Base-by-base conservation (phyloP, 1,139 yeast species). In the Kodamaea ohmeri region DNA sequence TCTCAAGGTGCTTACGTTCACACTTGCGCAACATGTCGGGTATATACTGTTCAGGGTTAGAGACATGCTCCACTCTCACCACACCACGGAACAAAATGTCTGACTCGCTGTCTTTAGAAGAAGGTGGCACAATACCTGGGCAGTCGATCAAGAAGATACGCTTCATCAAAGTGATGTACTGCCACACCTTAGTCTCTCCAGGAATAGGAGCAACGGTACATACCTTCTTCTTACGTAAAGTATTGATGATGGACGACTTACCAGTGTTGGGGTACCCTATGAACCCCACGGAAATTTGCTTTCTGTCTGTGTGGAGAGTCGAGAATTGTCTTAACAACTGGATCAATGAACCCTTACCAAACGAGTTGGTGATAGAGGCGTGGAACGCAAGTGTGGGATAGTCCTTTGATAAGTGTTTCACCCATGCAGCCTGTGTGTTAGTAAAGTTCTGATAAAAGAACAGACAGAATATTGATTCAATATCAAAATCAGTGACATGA, bases 181-280 rank as follows among this genome's bases (percentile, higher is more conserved):
- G 98, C 98, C 98, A 92, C 32, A 92, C 97, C 65, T 92, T 92
- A 33, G 98, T 92, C 60, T 92, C 98, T 59, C 98, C 98, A 21
- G 98, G 98, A 53, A 92, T 89, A 35, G 98, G 98, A 2, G 98
- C 98, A 36, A 92, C 97, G 34, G 78, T 83, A 67, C 98, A 94
- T 32, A 92, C 98, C 69, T 92, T 92, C 74, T 92, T 92, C 60
- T 83, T 82, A 59, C 97, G 80, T 50, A 92, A 71, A 1, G 97
- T 90, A 63, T 92, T 92, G 56, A 92, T 92, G 51, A 92, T 89
- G 25, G 96, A 86, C 1, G 97, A 90, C 61, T 92, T 92, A 51
- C 98, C 98, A 14, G 97, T 86, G 59, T 92, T 92, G 50, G 98
- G 98, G 59, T 92, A 92, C 11, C 98, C 98, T 56, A 92, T 89